Base-by-base conservation (phyloP, 148 eudicot genomes). In the Heliosperma pusillum region DNA sequence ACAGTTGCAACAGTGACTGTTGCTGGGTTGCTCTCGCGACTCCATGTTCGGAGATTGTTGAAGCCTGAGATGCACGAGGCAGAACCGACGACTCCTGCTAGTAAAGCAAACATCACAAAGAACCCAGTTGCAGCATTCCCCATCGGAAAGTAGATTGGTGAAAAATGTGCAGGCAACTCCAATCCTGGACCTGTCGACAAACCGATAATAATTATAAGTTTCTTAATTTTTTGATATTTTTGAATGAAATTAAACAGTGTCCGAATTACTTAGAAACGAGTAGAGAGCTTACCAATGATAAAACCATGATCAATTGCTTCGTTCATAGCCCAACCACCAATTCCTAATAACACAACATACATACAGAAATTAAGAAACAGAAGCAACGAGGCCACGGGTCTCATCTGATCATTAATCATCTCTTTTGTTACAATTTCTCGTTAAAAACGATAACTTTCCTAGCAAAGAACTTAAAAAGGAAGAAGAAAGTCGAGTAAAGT, bases 61-160 rank as follows among this genome's bases (percentile, higher is more conserved):
- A 91, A 22, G 66, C 98, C 96, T 13, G 88, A 60, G 19, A 91
- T 80, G 69, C 83, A 83, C 0, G 97, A 88, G 4, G 95, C 93
- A 0, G 85, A 77, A 10, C 98, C 98, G 22, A 87, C 93, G 26
- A 91, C 97, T 64, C 98, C 95, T 2, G 98, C 98, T 25, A 94
- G 78, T 74, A 94, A 55, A 71, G 93, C 83, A 71, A 89, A 90
- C 59, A 73, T 63, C 17, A 91, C 97, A 36, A 94, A 91, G 84
- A 91, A 94, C 17, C 98, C 97, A 15, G 98, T 91, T 15, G 96
- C 96, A 0, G 95, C 95, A 42, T 93, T 91, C 24, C 98, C 98
- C 93, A 93, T 93, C 0, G 98, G 98, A 73, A 93, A 93, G 85
- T 82, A 87, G 22, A 94, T 89, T 1, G 98, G 97, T 42, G 95